Evolutionary conservation across 768 basidiomycete genomes (phyloP).

Genomic region (Termitomyces sp.): DNA sequence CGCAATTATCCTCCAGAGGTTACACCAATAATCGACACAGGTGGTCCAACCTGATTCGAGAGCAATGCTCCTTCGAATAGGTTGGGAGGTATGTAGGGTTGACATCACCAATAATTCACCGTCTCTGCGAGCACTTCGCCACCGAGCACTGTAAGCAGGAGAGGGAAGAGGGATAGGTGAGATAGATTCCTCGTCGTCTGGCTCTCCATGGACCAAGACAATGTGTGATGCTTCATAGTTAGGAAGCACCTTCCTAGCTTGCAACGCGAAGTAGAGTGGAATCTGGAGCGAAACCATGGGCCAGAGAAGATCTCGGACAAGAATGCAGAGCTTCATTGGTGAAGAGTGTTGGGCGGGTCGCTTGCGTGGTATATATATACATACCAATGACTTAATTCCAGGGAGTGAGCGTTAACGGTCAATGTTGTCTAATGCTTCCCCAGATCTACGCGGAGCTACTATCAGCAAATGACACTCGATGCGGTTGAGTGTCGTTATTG

Average conservation of each 20-base stretch:
- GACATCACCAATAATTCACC: too few relatives aligned
- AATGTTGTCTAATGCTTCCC: too few relatives aligned
- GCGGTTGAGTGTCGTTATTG: too few relatives aligned
- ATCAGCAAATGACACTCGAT: too few relatives aligned
- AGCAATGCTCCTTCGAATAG: not conserved
- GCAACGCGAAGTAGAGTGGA: not conserved
- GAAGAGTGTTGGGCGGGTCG: not conserved
- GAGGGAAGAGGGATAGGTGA: not conserved
- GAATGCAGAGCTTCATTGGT: not conserved
- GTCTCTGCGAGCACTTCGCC: not conserved
- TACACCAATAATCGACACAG: not conserved
- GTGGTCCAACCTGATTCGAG: not conserved
- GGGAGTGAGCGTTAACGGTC: too few relatives aligned
- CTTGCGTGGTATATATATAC: too few relatives aligned
- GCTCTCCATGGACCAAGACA: not conserved
- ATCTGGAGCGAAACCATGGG: not conserved
- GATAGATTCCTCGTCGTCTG: not conserved
- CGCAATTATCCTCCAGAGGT: not conserved
- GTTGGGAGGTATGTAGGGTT: not conserved
- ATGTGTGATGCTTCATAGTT: too few relatives aligned
- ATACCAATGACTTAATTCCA: too few relatives aligned
- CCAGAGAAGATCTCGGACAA: not conserved
- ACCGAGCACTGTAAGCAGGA: not conserved
- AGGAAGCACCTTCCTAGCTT: too few relatives aligned
- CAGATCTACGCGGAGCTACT: too few relatives aligned